These are phyloP conservation scores for Colletotrichum orbiculare DNA, from an alignment of 2,329 filamentous ascomycete species.

Conservation along the genomic window DNA sequence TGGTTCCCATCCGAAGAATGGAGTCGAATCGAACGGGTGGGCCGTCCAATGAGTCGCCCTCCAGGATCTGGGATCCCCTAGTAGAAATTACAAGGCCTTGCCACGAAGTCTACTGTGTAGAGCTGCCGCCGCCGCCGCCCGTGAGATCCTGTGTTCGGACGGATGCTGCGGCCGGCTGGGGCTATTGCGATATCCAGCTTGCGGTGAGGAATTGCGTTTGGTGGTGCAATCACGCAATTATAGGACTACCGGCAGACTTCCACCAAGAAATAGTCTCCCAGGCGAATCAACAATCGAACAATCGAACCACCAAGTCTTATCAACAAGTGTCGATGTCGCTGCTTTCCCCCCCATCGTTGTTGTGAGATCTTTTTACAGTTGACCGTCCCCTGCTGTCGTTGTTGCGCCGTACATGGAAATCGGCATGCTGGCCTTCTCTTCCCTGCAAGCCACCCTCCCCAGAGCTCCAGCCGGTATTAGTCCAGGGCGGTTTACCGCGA, in stretches of 20 bases:
- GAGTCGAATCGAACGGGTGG: constrained; percentile 12
- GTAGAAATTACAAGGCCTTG: constrained; percentile 22
- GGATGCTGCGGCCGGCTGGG: background rate
- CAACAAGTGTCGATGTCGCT: too few relatives aligned
- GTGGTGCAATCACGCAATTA: too few relatives aligned
- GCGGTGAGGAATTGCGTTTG: constrained; percentile 8
- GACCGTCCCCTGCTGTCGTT: background rate
- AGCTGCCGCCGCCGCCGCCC: background rate
- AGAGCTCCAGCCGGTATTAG: constrained; percentile 6
- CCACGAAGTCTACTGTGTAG: background rate
- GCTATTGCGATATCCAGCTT: background rate
- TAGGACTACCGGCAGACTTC: too few relatives aligned
- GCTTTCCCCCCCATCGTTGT: too few relatives aligned
- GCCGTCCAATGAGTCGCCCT: constrained; percentile 8
- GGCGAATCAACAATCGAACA: too few relatives aligned
- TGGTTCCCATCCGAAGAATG: constrained; percentile 18
- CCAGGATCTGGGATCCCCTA: background rate
- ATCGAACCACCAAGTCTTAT: too few relatives aligned
- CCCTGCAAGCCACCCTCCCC: constrained; percentile 13
- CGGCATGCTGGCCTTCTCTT: constrained; percentile 12
- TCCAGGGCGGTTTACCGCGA: constrained; percentile 16
- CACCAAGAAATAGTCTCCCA: too few relatives aligned
- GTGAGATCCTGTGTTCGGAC: constrained; percentile 15
- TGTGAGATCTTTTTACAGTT: too few relatives aligned
- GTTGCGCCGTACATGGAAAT: background rate